phyloP scores from a whole-genome alignment of 305 asterid genomes.

The Solanum hybrid region DNA sequence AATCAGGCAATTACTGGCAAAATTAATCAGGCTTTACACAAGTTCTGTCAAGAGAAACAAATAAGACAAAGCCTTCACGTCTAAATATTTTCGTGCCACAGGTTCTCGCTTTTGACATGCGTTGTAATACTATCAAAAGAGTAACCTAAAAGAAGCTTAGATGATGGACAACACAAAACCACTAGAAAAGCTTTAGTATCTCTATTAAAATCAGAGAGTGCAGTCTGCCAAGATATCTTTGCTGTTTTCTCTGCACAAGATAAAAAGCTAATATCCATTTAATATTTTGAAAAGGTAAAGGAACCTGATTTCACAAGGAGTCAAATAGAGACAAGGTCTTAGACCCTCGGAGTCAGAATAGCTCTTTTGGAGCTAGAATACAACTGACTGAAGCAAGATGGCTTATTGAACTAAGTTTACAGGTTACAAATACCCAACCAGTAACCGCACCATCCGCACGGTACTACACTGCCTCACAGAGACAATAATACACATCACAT shows the following conservation, averaged over 20 bases:
- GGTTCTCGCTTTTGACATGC: not conserved
- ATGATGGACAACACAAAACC: not conserved
- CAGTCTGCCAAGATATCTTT: not conserved
- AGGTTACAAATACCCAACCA: not conserved
- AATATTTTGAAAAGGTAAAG: not conserved
- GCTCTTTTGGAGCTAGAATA: not conserved
- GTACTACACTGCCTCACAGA: not conserved
- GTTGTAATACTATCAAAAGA: not conserved
- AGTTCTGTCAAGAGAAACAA: not conserved
- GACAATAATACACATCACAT: not conserved
- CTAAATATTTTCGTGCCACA: not conserved
- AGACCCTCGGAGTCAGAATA: not conserved
- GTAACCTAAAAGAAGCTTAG: not conserved
- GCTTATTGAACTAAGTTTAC: not conserved
- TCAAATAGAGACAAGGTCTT: not conserved
- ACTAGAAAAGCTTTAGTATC: not conserved
- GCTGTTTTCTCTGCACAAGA: not conserved
- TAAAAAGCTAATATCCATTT: not conserved
- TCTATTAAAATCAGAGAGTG: not conserved
- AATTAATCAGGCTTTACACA: not conserved
- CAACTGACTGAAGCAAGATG: not conserved
- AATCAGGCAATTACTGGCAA: not conserved
- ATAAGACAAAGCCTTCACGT: not conserved
- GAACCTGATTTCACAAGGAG: not conserved
- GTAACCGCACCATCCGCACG: not conserved